Evolutionary conservation across 2,329 filamentous ascomycete species (phyloP), one percentile per base, ranked within the genome.

Genomic region (Pseudogymnoascus pannorum): DNA sequence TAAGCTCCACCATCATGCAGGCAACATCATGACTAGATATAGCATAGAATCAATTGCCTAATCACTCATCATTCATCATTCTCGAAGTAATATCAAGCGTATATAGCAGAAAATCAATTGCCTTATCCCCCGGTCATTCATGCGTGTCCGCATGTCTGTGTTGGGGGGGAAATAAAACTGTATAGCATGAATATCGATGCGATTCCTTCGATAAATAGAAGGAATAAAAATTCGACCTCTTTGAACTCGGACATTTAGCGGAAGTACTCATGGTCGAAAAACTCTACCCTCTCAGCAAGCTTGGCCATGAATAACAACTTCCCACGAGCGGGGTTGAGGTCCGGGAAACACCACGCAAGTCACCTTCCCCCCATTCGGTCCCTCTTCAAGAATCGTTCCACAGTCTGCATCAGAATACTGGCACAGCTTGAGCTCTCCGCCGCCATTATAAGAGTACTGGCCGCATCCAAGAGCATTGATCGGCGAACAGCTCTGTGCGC

Each of bases 61-160:
- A 48, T 48, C 42, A 48, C 42, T 48, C 42, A 48, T n/a, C 42
- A n/a, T 14, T 48, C 42, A 48, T 48, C 16, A 48, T 48, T 48
- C 42, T 48, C 42, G 3, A 48, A 48, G 42, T 48, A 48, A 48
- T 26, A 48, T 48, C 16, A 5, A 48, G 42, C 42, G 42, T 48
- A 48, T 48, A 16, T n/a, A n/a, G 42, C 42, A 48, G 42, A 48
- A 48, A 48, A 26, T 48, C 42, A 48, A 48, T 48, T 48, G 42
- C 42, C 22, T 48, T 20, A 48, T 48, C 42, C 18, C 42, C 42
- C 16, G 20, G 42, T 48, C 42, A 48, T 48, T 48, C 42, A 48
- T 48, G 42, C 42, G 42, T 9, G 42, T 20, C 42, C 42, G n/a
- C 42, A 48, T 48, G 42, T 48, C 42, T 48, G 42, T 48, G 42